Base-by-base conservation (phyloP, 140 eudicot species). In the Oenanthe javanica region DNA sequence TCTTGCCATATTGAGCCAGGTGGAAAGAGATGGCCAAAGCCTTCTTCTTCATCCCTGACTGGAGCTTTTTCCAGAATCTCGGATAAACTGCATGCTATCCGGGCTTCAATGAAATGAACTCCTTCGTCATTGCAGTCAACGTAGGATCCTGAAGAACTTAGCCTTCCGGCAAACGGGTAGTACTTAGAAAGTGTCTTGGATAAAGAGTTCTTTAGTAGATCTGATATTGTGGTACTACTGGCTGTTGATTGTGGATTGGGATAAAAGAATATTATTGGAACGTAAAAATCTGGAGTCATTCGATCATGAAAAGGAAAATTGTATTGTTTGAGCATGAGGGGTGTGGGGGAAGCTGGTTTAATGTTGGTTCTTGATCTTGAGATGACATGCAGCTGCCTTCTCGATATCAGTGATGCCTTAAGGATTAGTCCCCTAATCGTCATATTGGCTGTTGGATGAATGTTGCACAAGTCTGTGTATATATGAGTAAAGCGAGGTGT, bases 131-230 rank as follows among this genome's bases (percentile, higher is more conserved):
- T 78, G 57, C 82, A 83, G 9, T 83, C 76, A 2, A 78, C 76
- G 9, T 15, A 48, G 27, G 75, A 27, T n/a, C 54, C 75, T 57
- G 66, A 57, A 13, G n/a, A 49, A 2, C 47, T 52, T 21, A n/a
- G 54, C 47, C 75, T 77, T 25, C 82, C 85, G 0, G 82, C 74
- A 79, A 79, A 83, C 0, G 86, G 83, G 23, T 69, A 69, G 75
- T 36, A 69, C 45, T 12, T 14, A 23, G 75, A 11, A 5, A 69
- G 75, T 38, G 75, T 74, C 43, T 79, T 36, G 23, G 86, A 83
- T 69, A 83, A 79, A 4, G 86, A 83, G 73, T 64, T 57, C 8
- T 19, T 57, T 2, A 57, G 66, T 57, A n/a, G 25, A 48, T 4
- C 23, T 31, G 57, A 47, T n/a, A 31, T 75, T 6, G 7, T 4